Conservation (phyloP, 257 asterid species). For the Perilla frutescens region DNA sequence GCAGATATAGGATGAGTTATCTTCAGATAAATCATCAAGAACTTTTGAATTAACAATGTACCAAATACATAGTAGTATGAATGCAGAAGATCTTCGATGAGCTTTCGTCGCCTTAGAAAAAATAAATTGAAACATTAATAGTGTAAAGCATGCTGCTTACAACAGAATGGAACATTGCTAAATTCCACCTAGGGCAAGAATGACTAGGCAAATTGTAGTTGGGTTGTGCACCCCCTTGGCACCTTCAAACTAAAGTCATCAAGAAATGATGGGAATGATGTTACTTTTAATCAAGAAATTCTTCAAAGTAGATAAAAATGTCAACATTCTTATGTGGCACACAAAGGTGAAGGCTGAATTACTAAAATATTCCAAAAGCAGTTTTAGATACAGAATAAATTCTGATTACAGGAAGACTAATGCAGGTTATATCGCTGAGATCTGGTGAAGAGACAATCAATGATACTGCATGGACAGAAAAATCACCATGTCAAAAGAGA, state of each 20-base stretch:
- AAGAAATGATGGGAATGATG: not conserved
- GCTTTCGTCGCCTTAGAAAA: not conserved
- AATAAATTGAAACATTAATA: not conserved
- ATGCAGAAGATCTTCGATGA: not conserved
- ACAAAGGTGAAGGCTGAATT: slow-evolving; percentile 1
- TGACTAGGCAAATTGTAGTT: not conserved
- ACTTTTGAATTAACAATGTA: not conserved
- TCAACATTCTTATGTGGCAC: not conserved
- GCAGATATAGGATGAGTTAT: slow-evolving; percentile 21
- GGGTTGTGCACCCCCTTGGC: not conserved
- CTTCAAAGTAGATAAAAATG: not conserved
- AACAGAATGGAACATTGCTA: not conserved
- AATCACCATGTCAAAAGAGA: not conserved
- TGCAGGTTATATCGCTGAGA: not conserved
- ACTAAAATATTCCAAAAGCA: not conserved
- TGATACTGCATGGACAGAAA: not conserved
- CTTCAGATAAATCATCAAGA: slow-evolving; percentile 24
- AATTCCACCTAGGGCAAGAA: not conserved
- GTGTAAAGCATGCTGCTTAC: not conserved
- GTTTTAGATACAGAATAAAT: not conserved
- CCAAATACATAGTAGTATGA: not conserved
- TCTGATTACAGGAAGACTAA: slow-evolving; percentile 4
- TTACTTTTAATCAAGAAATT: not conserved
- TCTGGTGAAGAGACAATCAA: not conserved
- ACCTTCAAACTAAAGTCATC: too few species aligned